Base-by-base conservation (phyloP, 2,329 filamentous ascomycete genomes). In the Clonostachys byssicola region DNA sequence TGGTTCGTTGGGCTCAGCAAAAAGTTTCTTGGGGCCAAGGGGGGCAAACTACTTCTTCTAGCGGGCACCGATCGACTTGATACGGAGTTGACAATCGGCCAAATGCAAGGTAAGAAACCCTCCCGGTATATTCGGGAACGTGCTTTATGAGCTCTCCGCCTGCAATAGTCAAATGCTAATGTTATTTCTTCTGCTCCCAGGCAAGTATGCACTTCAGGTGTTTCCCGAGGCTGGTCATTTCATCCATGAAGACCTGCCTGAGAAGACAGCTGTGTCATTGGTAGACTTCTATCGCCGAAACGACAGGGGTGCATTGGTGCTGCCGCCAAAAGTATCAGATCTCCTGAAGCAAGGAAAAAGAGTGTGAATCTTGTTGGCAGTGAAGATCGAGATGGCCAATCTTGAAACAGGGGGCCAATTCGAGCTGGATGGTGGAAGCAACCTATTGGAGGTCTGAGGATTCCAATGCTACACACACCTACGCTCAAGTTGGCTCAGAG, bases 211-310 rank as follows among this genome's bases (percentile, higher is more conserved):
- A 48, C 73, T 99, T 42, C 89, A 96, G 56, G 92, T 99, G 7
- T 88, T 97, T 57, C 92, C 94, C 1, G 89, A 96, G 62, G 91
- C 94, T 2, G 94, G 94, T 1, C 94, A 99, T 65, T 99, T 99
- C 60, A 83, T 99, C 47, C 94, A 99, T 54, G 94, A 99, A 65
- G 94, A 99, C 64, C 79, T 92, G 44, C 92, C 94, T 0, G 88
- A 91, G 60, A 95, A 92, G 73, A 95, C 88, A 40, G 94, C 94
- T 1, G 76, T 87, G 56, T 79, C 90, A 9, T 72, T 97, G 45
- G 88, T 88, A 2, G 94, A 99, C 62, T 97, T 99, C 62, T 92
- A 94, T 60, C 86, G 85, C 55, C 77, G 94, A 46, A 99, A 99
- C 61, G 92, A 97, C 68, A 78, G 92, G 51, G 90, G 83, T 57